Evolutionary conservation across 768 basidiomycete species (phyloP).

Genomic region (Lactarius evosmus): DNA sequence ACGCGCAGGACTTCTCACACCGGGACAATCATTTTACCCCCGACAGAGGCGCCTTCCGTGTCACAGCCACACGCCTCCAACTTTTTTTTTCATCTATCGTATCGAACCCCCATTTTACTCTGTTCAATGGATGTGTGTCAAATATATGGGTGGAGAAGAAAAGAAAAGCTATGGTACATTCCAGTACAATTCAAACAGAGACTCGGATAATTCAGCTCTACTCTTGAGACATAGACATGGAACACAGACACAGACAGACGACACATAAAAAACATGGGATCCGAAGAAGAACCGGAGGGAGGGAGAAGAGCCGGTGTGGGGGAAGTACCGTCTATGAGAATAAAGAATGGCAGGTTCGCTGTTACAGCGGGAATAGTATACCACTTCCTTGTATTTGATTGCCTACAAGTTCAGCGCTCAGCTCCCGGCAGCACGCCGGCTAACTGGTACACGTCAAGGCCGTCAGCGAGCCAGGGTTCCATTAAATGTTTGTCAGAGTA

Average conservation of each 20-base stretch:
- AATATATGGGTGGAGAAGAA: neutral
- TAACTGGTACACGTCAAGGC: too few relatives aligned
- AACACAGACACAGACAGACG: conserved; percentile 4
- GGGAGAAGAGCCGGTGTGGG: neutral
- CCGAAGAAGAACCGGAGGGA: neutral
- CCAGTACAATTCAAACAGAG: neutral
- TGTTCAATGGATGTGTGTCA: neutral
- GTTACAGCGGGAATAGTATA: neutral
- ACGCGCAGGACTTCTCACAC: neutral
- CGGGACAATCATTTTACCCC: neutral
- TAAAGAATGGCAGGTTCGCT: neutral
- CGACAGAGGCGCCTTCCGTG: neutral
- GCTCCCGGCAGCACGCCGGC: neutral
- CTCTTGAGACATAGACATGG: conserved; percentile 1
- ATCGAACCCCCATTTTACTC: neutral
- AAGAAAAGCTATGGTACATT: neutral
- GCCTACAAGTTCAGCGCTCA: neutral
- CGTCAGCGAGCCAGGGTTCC: too few relatives aligned
- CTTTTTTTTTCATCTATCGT: neutral
- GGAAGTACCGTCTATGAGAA: conserved; percentile 5
- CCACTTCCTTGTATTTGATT: neutral
- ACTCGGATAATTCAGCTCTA: conserved; percentile 4
- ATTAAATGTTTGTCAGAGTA: neutral
- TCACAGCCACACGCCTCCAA: neutral
- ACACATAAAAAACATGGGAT: neutral